Conservation (phyloP, 2,329 filamentous ascomycete genomes). For the Lachnellula hyalina region DNA sequence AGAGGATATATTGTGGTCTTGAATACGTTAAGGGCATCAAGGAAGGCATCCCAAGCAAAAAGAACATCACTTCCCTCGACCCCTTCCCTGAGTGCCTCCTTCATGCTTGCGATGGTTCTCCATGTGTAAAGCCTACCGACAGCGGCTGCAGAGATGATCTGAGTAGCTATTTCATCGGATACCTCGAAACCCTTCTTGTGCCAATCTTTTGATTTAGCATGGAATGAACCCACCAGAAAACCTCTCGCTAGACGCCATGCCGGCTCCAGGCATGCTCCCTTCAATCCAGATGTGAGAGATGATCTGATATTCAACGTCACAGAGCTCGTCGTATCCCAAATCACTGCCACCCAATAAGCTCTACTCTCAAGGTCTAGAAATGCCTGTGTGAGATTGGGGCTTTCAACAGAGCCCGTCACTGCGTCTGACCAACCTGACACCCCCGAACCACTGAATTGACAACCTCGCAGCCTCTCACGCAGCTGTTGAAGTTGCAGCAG, state of each 20-base stretch:
- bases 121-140: slow-evolving; percentile 29
- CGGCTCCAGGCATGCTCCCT: not conserved
- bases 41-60: slow-evolving; percentile 22
- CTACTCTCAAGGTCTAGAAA: not conserved
- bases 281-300: not conserved
- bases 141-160: slow-evolving; percentile 28
- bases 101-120: slow-evolving; percentile 29
- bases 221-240: not conserved
- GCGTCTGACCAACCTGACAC: not conserved
- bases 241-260: not conserved
- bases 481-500: not conserved
- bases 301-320: not conserved
- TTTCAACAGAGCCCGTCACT: not conserved
- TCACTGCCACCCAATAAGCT: not conserved
- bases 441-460: not conserved
- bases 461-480: not conserved
- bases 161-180: slow-evolving; percentile 27
- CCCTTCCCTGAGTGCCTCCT: slow-evolving; percentile 32
- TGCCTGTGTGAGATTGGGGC: not conserved
- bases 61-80: slow-evolving; percentile 28
- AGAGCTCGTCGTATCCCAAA: not conserved
- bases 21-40: slow-evolving; percentile 28
- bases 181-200: slow-evolving; percentile 8
- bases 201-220: not conserved
- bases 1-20: slow-evolving; percentile 27